phyloP scores from a whole-genome alignment of 225 moss, liverwort and hornwort species.

The Marchantia paleacea region DNA sequence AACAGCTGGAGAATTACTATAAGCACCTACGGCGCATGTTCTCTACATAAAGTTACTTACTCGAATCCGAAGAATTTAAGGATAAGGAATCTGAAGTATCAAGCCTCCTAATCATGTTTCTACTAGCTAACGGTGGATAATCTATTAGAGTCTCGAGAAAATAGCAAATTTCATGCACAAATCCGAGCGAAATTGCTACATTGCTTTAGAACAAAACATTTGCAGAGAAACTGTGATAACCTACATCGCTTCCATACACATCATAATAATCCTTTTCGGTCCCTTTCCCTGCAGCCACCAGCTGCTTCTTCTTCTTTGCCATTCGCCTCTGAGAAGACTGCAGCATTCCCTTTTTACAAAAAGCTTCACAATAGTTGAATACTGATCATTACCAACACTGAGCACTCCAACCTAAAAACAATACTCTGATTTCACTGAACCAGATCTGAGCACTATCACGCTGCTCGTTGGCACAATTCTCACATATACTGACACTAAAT shows the following conservation, averaged over 20 bases:
- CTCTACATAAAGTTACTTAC: too few relatives aligned
- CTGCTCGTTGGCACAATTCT: background rate
- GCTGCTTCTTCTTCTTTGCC: constrained; percentile 81
- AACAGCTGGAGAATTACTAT: too few relatives aligned
- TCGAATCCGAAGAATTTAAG: too few relatives aligned
- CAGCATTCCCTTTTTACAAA: constrained; percentile 24
- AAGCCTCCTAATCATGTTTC: too few relatives aligned
- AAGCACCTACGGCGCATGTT: too few relatives aligned
- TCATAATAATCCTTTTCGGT: constrained; percentile 66
- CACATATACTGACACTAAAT: background rate
- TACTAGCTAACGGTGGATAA: too few relatives aligned
- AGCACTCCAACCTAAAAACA: background rate
- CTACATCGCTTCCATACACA: constrained; percentile 63
- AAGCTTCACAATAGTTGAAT: background rate
- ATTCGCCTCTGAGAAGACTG: constrained; percentile 47
- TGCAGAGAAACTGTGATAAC: background rate
- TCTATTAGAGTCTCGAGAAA: too few relatives aligned
- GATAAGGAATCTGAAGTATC: too few relatives aligned
- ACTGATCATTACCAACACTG: background rate
- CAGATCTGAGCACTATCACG: too few relatives aligned
- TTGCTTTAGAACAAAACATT: too few relatives aligned
- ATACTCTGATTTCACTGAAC: background rate
- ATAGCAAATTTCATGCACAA: too few relatives aligned
- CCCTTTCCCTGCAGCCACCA: constrained; percentile 60
- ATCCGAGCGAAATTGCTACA: too few relatives aligned